Base-by-base conservation (phyloP, 495 filamentous ascomycete genomes). In the Xylaria bambusicola region DNA sequence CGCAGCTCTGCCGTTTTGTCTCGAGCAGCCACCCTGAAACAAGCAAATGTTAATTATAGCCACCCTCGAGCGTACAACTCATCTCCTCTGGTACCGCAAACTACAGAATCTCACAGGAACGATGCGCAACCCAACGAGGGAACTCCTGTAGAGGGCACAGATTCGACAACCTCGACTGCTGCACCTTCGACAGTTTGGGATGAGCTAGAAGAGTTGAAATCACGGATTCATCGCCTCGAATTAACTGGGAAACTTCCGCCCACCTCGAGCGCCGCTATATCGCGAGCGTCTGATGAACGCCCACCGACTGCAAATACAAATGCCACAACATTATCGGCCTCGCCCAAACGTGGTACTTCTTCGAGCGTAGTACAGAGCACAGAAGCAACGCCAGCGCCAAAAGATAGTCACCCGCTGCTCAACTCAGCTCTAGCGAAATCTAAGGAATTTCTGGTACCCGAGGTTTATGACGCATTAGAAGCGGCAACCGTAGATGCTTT, bases 151-250 rank as follows among this genome's bases (percentile, higher is more conserved):
- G 86, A 88, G 51, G 85, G 80, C 49, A 92, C 91, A 2, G 90
- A 90, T 59, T 97, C 93, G 0, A 92, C 90, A 0, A 77, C 86
- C 21, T 98, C 94, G 0, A 91, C 90, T 0, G 92, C 86, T 2
- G 91, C 92, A 8, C 88, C 92, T 20, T 96, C 94, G 2, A 95
- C 91, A 0, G 90, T 98, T 9, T 98, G 95, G 95, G 94, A 98
- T 71, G 94, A 98, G 73, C 75, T 98, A 18, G 94, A 98, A 63
- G 95, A 98, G 53, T 76, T 98, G 12, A 98, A 98, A 69, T 93
- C 91, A 9, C 85, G 95, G 20, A 96, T 98, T 62, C 86, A 89
- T 59, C 90, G 90, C 46, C 81, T 98, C n/a, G 94, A 98, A 69
- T 70, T 93, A 52, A 95, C 91, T 3, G 92, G 93, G 26, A 96